Base-by-base conservation (phyloP, 2,329 filamentous ascomycete species). In the Aureobasidium sp. region DNA sequence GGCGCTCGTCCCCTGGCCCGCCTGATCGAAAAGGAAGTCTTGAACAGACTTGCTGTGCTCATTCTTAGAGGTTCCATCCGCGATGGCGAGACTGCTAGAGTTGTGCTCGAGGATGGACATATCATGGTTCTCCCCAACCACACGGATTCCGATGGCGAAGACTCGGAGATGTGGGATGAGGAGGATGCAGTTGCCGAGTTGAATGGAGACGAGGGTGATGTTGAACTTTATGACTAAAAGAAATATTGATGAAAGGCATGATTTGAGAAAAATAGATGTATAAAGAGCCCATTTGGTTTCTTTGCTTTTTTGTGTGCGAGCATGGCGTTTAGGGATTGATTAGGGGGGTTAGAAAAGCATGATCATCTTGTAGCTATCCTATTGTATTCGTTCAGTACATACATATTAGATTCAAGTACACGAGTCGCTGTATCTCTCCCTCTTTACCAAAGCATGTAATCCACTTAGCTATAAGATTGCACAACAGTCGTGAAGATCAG, bases 11-110 rank as follows among this genome's bases (percentile, higher is more conserved):
- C 94, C 37, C 78, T 99, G 23, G 85, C 87, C 19, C 84, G 94
- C 57, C 83, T 99, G 62, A 96, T 99, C 67, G 94, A 99, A 79
- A 94, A 94, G 76, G 94, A 99, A 74, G 90, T 99, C 2, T 84
- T 99, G 69, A 99, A 99, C 75, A 86, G 87, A 53, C 79, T 99
- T 64, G 94, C 94, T 1, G 89, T 99, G 42, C 82, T 97, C 64
- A 95, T 99, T 64, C 81, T 99, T 25, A 84, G 91, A 64, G 90
- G 90, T 64, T 85, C 83, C 59, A 86, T 99, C 71, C 84, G 82
- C 67, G 93, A 99, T 66, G 92, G 92, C 45, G 94, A 99, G 77
- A 77, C 74, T 1, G 94, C 94, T 1, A 80, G 83, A 27, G 90
- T 97, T 25, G 85, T 89, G 47, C 80, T 97, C 63, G 82, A 87